Conservation (phyloP, 108 stramenopile species). For the Discostella stelligeroides region DNA sequence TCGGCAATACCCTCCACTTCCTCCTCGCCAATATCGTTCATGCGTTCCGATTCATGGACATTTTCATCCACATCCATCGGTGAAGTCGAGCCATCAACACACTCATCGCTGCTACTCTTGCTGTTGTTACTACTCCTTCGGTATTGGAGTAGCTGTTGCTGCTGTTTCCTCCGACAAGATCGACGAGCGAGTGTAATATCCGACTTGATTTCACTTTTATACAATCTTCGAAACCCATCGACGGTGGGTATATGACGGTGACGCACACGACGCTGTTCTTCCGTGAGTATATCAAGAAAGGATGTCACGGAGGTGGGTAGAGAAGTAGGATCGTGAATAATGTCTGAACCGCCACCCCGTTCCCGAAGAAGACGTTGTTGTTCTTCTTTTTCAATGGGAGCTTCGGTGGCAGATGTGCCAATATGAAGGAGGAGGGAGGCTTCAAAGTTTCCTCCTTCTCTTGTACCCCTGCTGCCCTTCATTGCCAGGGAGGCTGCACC, state of each 20-base stretch:
- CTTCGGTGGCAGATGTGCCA: neutral
- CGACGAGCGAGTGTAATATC: constrained; percentile 67
- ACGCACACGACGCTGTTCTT: constrained; percentile 77
- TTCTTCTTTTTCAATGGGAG: constrained; percentile 2
- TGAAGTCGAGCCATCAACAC: neutral
- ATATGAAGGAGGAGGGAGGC: constrained; percentile 25
- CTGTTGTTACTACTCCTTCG: neutral
- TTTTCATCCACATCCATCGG: constrained; percentile 23
- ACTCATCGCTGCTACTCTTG: neutral
- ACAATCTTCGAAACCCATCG: constrained; percentile 77
- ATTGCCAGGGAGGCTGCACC: neutral
- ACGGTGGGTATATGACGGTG: constrained; percentile 80
- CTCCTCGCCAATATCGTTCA: constrained; percentile 22
- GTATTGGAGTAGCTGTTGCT: too few relatives aligned
- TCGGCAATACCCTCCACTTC: constrained; percentile 13
- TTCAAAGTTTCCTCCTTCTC: constrained; percentile 10
- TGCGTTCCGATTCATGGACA: too few relatives aligned
- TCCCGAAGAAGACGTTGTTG: constrained; percentile 10
- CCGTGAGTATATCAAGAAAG: constrained; percentile 73
- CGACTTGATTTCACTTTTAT: constrained; percentile 75
- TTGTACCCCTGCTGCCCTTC: neutral
- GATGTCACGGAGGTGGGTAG: constrained; percentile 49
- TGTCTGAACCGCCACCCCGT: constrained; percentile 3
- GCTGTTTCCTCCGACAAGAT: constrained; percentile 1
- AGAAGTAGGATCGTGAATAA: constrained; percentile 18